These are phyloP conservation scores for Serendipita sp. DNA, from an alignment of 768 basidiomycete species.

Conservation along the genomic window DNA sequence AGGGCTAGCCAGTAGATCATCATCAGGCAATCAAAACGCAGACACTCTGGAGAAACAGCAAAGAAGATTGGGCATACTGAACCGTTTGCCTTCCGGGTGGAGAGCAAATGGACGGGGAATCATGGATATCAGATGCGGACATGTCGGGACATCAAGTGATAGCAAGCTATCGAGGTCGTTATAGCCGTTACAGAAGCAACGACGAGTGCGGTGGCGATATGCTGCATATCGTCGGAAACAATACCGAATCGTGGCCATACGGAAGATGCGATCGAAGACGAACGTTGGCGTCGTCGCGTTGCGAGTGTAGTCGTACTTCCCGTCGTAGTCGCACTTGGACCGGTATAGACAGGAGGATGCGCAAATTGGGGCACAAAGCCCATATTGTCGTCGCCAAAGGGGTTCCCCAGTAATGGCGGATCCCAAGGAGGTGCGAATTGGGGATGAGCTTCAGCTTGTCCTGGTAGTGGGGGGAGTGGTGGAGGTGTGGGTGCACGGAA, in stretches of 20 bases:
- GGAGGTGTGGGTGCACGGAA: slow-evolving; percentile 2
- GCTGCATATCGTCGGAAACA: neutral
- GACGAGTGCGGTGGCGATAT: neutral
- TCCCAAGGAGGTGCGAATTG: neutral
- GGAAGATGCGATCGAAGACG: neutral
- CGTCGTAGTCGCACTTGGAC: neutral
- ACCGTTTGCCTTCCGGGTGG: too few species aligned
- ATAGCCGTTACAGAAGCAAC: neutral
- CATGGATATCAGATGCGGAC: neutral
- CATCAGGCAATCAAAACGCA: too few species aligned
- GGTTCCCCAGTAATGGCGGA: neutral
- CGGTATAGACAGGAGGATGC: neutral
- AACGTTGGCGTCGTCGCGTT: neutral
- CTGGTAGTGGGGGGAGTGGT: neutral
- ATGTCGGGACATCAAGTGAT: slow-evolving; percentile 3
- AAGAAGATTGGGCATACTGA: too few species aligned
- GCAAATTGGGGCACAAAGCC: neutral
- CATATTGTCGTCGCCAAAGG: neutral
- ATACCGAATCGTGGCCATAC: neutral
- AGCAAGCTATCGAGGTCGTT: slow-evolving; percentile 6
- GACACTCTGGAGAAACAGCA: too few species aligned
- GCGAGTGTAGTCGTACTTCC: neutral
- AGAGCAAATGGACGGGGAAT: too few species aligned
- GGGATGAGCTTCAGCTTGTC: neutral
- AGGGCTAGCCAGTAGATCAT: too few species aligned